A percentile compares a stretch with the other conserved stretches of the same genome.
Conservation (phyloP, 768 basidiomycete species). For the Tricholoma sp. region DNA sequence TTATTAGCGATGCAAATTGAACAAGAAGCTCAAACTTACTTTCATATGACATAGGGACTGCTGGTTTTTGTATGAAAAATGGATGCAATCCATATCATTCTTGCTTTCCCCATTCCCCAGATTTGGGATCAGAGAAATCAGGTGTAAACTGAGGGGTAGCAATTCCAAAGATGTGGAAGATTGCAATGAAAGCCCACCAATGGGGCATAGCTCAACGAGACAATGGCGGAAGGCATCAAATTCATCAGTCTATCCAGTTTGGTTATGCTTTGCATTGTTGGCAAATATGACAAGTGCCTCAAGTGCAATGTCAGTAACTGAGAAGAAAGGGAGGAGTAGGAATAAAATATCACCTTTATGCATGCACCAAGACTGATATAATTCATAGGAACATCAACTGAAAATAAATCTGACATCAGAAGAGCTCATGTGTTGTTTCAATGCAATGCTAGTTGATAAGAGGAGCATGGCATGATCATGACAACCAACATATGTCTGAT, state of each 20-base stretch:
- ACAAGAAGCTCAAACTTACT: not conserved
- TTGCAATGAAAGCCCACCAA: slow-evolving; percentile 4
- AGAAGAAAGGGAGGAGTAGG: not conserved
- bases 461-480: slow-evolving; percentile 28
- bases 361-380: slow-evolving; percentile 13
- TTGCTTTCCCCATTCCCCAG: not conserved
- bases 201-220: slow-evolving; percentile 19
- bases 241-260: slow-evolving; percentile 14
- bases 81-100: slow-evolving; percentile 16
- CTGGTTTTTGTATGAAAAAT: slow-evolving; percentile 16
- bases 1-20: not conserved
- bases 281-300: not conserved
- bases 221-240: slow-evolving; percentile 21
- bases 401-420: slow-evolving; percentile 21
- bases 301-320: not conserved
- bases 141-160: slow-evolving; percentile 9
- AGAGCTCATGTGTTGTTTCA: slow-evolving; percentile 23
- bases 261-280: not conserved
- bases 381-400: slow-evolving; percentile 12
- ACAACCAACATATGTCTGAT: slow-evolving; percentile 9
- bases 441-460: slow-evolving; percentile 19
- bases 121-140: slow-evolving; percentile 6
- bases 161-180: slow-evolving; percentile 20
- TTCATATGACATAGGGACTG: not conserved
- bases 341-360: slow-evolving; percentile 10